Conservation (phyloP, 176 grass and related monocot species). For the Phragmites australis region DNA sequence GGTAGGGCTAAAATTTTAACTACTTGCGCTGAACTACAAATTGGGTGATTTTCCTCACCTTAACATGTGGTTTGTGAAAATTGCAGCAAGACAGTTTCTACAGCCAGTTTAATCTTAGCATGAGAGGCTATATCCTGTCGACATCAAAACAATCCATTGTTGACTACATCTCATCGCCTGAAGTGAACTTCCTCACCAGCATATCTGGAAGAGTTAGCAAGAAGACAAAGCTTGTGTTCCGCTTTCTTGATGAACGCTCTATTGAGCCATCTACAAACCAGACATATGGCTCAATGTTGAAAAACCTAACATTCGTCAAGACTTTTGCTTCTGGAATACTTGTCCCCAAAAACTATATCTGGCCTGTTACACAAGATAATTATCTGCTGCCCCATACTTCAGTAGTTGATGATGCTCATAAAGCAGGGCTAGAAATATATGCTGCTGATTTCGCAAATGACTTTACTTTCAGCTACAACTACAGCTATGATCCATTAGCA, state of each 20-base stretch:
- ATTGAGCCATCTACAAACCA: slow-evolving; percentile 77
- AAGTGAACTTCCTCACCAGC: slow-evolving; percentile 66
- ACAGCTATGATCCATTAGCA: slow-evolving; percentile 84
- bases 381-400: slow-evolving; percentile 55
- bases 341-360: slow-evolving; percentile 83
- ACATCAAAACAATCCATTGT: slow-evolving; percentile 15
- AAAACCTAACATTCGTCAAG: slow-evolving; percentile 77
- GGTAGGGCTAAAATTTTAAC: slow-evolving; percentile 49
- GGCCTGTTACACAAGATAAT: slow-evolving; percentile 65
- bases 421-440: slow-evolving; percentile 77
- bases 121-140: slow-evolving; percentile 64
- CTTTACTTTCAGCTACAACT: slow-evolving; percentile 74
- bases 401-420: slow-evolving; percentile 77
- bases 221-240: slow-evolving; percentile 81
- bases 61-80: slow-evolving; percentile 12
- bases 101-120: slow-evolving; percentile 57
- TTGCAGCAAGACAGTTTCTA: slow-evolving; percentile 80
- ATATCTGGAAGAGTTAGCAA: slow-evolving; percentile 53
- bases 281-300: slow-evolving; percentile 59
- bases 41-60: background rate
- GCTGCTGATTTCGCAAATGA: slow-evolving; percentile 79
- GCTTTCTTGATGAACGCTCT: slow-evolving; percentile 51
- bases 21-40: slow-evolving; percentile 9
- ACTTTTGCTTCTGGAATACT: slow-evolving; percentile 90
- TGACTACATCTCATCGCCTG: slow-evolving; percentile 80